Evolutionary conservation across 805 yeast species (phyloP).

Genomic region (Lipomyces yamanashiensis): DNA sequence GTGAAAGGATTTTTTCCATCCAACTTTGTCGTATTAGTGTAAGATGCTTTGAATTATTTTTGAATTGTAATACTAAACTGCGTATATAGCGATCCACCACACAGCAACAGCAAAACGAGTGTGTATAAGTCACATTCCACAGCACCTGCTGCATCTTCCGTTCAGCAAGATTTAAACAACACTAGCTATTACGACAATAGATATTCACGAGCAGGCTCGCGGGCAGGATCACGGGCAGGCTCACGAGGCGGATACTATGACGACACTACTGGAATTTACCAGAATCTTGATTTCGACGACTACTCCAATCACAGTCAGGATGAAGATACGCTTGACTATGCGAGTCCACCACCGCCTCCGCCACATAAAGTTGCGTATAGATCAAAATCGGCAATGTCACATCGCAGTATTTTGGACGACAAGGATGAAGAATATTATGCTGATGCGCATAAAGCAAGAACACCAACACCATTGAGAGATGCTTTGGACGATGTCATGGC

Average conservation of each 20-base stretch:
- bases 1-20: constrained; percentile 86
- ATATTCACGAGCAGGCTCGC: too few relatives aligned
- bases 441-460: constrained; percentile 30
- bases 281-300: constrained; percentile 18
- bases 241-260: constrained; percentile 10
- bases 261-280: constrained; percentile 13
- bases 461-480: constrained; percentile 43
- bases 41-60: constrained; percentile 11
- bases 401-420: constrained; percentile 10
- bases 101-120: neutral
- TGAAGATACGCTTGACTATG: constrained; percentile 3
- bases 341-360: constrained; percentile 46
- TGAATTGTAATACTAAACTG: neutral
- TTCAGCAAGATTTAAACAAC: too few relatives aligned
- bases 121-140: too few relatives aligned
- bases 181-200: too few relatives aligned
- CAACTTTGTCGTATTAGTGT: constrained; percentile 71
- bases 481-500: constrained; percentile 46
- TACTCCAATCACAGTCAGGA: neutral
- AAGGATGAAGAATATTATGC: constrained; percentile 9
- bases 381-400: constrained; percentile 24
- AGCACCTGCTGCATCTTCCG: too few relatives aligned
- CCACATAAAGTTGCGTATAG: constrained; percentile 42
- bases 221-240: neutral
- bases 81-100: constrained; percentile 1